Evolutionary conservation across 257 asterid species (phyloP).

Genomic region (Sherardia arvensis): DNA sequence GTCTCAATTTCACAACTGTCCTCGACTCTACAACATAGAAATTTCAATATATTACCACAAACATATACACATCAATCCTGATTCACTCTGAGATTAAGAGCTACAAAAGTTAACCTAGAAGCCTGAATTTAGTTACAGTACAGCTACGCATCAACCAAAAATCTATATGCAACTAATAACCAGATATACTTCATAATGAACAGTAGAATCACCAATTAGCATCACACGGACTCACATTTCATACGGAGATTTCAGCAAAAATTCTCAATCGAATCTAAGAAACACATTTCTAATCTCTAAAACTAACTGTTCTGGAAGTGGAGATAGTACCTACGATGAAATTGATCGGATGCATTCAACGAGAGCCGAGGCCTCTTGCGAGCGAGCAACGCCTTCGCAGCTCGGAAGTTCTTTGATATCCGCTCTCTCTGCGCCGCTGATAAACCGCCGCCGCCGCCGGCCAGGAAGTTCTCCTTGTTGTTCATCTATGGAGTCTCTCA

Average conservation of each 20-base stretch:
- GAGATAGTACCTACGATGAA: slow-evolving; percentile 21
- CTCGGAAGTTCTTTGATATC: slow-evolving; percentile 64
- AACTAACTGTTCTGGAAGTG: background rate
- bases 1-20: slow-evolving; percentile 24
- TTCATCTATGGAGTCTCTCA: slow-evolving; percentile 20
- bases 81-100: background rate
- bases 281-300: background rate
- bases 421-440: slow-evolving; percentile 79
- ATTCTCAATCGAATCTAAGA: background rate
- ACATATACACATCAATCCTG: background rate
- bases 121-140: background rate
- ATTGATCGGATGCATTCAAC: background rate
- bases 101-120: background rate
- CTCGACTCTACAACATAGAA: slow-evolving; percentile 27
- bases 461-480: slow-evolving; percentile 47
- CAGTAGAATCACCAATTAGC: background rate
- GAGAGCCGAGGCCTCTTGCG: slow-evolving; percentile 55
- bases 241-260: background rate
- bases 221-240: background rate
- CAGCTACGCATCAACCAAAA: background rate
- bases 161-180: background rate
- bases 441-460: slow-evolving; percentile 39
- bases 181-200: background rate
- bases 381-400: slow-evolving; percentile 73
- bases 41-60: slow-evolving; percentile 6